Percentiles rank a stretch among this genome's conserved stretches.
phyloP scores from a whole-genome alignment of 371 early-diverging fungal species.

The Fennellomyces sp. region DNA sequence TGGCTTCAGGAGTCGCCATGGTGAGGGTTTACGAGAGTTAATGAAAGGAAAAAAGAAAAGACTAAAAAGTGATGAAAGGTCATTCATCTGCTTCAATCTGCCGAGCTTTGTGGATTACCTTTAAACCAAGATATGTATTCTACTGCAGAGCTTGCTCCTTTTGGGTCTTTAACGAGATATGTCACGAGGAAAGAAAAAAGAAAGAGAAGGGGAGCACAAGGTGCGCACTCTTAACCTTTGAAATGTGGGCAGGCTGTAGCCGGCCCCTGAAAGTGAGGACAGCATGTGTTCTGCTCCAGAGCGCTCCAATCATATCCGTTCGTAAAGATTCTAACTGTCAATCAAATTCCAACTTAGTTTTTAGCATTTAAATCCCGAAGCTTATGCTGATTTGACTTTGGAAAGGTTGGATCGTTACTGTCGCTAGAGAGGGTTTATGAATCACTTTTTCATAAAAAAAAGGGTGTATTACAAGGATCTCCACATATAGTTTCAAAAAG shows the following conservation, averaged over 20 bases:
- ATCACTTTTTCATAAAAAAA: too few relatives aligned
- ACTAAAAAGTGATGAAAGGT: neutral
- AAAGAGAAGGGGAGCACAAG: neutral
- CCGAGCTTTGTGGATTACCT: neutral
- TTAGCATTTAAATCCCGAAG: too few relatives aligned
- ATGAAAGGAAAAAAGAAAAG: neutral
- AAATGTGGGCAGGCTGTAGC: too few relatives aligned
- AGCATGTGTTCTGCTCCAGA: neutral
- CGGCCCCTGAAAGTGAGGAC: neutral
- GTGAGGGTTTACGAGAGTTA: neutral
- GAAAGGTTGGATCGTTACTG: too few relatives aligned
- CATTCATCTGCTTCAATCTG: slow-evolving; percentile 2
- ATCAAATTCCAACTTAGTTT: too few relatives aligned
- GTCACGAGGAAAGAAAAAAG: neutral
- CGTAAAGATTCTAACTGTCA: too few relatives aligned
- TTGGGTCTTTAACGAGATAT: neutral
- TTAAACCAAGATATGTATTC: neutral
- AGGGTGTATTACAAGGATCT: too few relatives aligned
- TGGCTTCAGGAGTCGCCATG: neutral
- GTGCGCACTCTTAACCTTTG: neutral
- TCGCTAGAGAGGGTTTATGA: too few relatives aligned
- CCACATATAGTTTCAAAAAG: too few relatives aligned
- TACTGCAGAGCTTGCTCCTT: neutral
- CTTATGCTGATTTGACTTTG: too few relatives aligned
- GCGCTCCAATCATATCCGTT: too few relatives aligned